Evolutionary conservation across 2,329 filamentous ascomycete genomes (phyloP), one percentile per base, ranked within the genome.

Genomic region (Trichoderma gracile): DNA sequence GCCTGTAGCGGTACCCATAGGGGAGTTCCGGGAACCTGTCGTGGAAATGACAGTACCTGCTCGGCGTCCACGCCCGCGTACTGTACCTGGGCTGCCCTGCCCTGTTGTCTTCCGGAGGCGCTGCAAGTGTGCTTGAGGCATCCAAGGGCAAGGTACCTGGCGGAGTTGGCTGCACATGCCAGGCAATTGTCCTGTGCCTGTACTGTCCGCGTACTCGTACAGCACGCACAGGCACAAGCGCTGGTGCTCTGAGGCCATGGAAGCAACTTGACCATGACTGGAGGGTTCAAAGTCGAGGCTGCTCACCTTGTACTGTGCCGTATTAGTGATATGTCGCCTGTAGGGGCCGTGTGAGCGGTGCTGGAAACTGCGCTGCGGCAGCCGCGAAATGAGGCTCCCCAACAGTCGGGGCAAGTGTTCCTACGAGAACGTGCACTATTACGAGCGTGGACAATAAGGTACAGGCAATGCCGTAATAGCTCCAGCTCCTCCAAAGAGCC

Each of bases 281-380:
- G 45, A 30, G 49, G 27, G 54, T 47, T 38, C 12, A 33, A 3
- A 9, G 30, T 9, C n/a, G n/a, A 9, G 30, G 30, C 30, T 10
- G 30, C 8, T 33, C 17, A 42, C 14, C 2, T 15, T 6, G 40
- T 42, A 42, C 40, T 43, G 42, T 43, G 19, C 42, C 17, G 10
- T 6, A 42, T 21, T 33, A 52, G 47, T 33, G 23, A 23, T 7
- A n/a, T 30, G 9, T 33, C 46, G 25, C n/a, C 38, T 53, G 58
- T 62, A 54, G 49, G 58, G 58, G 58, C 58, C 58, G 40, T 38
- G 40, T 62, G 58, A 23, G 49, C 52, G 49, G 58, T 62, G 58
- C 58, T 62, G 49, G 49, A 62, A 62, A 53, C 49, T 62, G 58
- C 58, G 58, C 58, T 42, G 58, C 58, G 23, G 58, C 58, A 9